Percentiles rank a stretch among this genome's conserved stretches.
Conservation (phyloP, 305 asterid genomes). For the Fraxinus angustifolia region DNA sequence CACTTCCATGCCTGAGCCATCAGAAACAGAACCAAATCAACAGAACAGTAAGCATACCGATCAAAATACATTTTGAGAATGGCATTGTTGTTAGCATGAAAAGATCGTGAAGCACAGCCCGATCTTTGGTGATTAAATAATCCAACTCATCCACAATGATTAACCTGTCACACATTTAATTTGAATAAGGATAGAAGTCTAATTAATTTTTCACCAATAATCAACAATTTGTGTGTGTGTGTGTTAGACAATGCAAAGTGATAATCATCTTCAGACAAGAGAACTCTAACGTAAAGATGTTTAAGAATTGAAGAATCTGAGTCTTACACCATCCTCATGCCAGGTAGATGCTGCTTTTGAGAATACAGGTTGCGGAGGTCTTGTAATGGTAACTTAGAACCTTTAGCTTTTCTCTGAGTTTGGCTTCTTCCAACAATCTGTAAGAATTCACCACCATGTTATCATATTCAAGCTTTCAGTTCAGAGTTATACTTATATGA, state of each 20-base stretch:
- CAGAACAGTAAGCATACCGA: slow-evolving; percentile 44
- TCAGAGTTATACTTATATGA: slow-evolving; percentile 2
- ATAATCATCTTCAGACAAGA: not conserved
- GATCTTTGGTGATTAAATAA: slow-evolving; percentile 84
- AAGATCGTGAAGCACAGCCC: slow-evolving; percentile 80
- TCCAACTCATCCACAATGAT: slow-evolving; percentile 91
- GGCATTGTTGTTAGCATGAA: slow-evolving; percentile 87
- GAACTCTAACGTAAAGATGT: not conserved
- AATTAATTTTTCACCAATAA: not conserved
- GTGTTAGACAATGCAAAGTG: not conserved
- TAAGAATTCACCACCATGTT: not conserved
- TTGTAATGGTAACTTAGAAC: slow-evolving; percentile 49
- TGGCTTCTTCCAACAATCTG: slow-evolving; percentile 64
- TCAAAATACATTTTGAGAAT: slow-evolving; percentile 81
- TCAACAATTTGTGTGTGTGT: not conserved
- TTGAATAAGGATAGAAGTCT: not conserved
- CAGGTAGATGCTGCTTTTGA: slow-evolving; percentile 46
- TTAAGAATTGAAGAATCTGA: slow-evolving; percentile 4
- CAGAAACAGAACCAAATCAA: not conserved
- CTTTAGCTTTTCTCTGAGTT: slow-evolving; percentile 36
- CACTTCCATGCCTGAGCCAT: not conserved
- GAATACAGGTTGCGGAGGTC: slow-evolving; percentile 66
- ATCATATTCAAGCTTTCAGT: not conserved
- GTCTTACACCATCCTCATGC: slow-evolving; percentile 66
- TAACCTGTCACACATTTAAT: slow-evolving; percentile 44